Evolutionary conservation across 1,284 basidiomycete species (phyloP).

Genomic region (Tetrapyrgos nigripes): DNA sequence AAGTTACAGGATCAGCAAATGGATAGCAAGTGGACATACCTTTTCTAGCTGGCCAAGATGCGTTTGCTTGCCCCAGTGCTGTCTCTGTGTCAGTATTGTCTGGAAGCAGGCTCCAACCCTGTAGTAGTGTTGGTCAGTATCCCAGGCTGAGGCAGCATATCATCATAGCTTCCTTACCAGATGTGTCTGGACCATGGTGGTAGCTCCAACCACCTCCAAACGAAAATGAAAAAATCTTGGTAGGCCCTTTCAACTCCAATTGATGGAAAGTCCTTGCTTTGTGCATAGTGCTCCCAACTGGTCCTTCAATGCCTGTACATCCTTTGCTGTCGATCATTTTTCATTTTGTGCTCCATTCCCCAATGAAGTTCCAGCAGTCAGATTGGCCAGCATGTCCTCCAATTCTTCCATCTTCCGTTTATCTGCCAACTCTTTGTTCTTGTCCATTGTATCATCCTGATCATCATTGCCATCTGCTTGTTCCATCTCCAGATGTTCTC

Average conservation of each 20-base stretch:
- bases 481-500: constrained; percentile 57
- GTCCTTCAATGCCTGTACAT: constrained; percentile 11
- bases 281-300: constrained; percentile 1
- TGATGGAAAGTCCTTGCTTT: not conserved
- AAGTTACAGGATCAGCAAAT: too few relatives aligned
- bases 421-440: constrained; percentile 50
- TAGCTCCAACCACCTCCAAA: too few relatives aligned
- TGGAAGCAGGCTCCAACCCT: too few relatives aligned
- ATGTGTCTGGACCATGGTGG: too few relatives aligned
- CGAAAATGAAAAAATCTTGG: too few relatives aligned
- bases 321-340: constrained; percentile 6
- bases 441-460: constrained; percentile 33
- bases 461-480: constrained; percentile 27
- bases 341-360: not conserved
- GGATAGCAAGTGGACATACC: too few relatives aligned
- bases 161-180: too few relatives aligned
- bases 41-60: too few relatives aligned
- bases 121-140: too few relatives aligned
- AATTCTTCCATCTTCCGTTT: constrained; percentile 57
- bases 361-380: constrained; percentile 47
- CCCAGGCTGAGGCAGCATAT: too few relatives aligned
- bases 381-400: constrained; percentile 58
- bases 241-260: constrained; percentile 3
- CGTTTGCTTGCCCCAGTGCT: too few relatives aligned
- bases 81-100: too few relatives aligned